Evolutionary conservation across 2,329 filamentous ascomycete genomes (phyloP), one percentile per base, ranked within the genome.

Genomic region (Claviceps africana): DNA sequence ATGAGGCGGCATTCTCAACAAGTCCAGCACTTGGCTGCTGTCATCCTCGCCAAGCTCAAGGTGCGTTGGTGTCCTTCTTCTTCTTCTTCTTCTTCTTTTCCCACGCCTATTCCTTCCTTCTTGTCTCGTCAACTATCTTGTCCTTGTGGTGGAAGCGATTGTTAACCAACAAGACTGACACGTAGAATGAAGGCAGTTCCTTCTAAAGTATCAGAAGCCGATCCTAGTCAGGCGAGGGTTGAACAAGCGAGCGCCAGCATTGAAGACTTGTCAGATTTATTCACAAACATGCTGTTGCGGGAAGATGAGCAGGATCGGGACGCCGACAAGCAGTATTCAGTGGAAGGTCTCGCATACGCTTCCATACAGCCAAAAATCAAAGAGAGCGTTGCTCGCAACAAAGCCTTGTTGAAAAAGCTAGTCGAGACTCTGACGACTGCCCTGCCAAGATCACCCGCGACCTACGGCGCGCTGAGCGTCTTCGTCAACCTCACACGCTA

Each of bases 331-430:
- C 82, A 86, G 55, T 82, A 86, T 62, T 84, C 87, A 1, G 81
- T 97, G 51, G 93, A 98, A 69, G 93, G 91, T 6, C 73, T 98
- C 55, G 93, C 91, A 15, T 97, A 95, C 65, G 84, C 89, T 4
- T 95, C 91, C 10, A 76, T 97, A 39, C 88, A 88, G 60, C 81
- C 91, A 6, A 82, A 80, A 54, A 81, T 96, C 53, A 95, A 95
- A 65, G 88, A 97, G 64, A 78, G 82, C 48, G 74, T 97, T 10
- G 80, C 82, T 13, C 75, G 76, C 48, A 85, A 96, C 62, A 65
- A 72, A 4, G 67, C 72, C 8, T 82, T 97, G 47, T 69, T 97
- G 31, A 78, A 80, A 57, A 78, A 75, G 50, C 73, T 97, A 5
- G 76, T 94, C 50, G 73, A 79, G 53, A 76, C 77, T 1, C 72